Percentiles rank a stretch among this genome's conserved stretches.
Evolutionary conservation across 441 rosid species (phyloP).

Genomic region (Adansonia madagascariensis): DNA sequence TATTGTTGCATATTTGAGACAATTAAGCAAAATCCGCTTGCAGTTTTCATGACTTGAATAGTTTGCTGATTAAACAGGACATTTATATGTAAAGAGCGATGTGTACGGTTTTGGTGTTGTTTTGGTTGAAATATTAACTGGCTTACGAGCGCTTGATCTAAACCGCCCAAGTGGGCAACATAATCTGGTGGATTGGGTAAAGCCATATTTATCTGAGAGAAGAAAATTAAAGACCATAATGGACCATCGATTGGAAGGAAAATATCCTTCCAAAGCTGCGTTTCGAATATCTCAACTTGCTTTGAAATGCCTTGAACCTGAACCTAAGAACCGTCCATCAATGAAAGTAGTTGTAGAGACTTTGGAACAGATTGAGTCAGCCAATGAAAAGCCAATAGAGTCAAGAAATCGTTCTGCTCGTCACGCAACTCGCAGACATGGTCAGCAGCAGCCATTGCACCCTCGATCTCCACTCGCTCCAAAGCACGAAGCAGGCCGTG

Average conservation of each 20-base stretch:
- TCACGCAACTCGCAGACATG: slow-evolving; percentile 34
- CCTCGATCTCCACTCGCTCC: slow-evolving; percentile 59
- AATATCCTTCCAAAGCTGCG: slow-evolving; percentile 64
- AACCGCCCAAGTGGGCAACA: slow-evolving; percentile 61
- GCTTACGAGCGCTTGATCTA: slow-evolving; percentile 64
- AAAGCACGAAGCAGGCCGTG: slow-evolving; percentile 38
- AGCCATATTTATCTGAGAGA: slow-evolving; percentile 56
- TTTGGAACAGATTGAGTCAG: slow-evolving; percentile 56
- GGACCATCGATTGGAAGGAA: slow-evolving; percentile 72
- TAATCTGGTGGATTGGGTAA: slow-evolving; percentile 69
- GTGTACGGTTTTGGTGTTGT: slow-evolving; percentile 87
- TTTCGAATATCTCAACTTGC: slow-evolving; percentile 67
- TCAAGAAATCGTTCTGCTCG: slow-evolving; percentile 45
- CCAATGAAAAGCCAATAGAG: slow-evolving; percentile 48
- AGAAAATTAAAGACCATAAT: slow-evolving; percentile 63
- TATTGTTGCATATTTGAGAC: background rate
- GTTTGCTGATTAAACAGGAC: slow-evolving; percentile 53
- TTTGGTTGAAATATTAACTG: slow-evolving; percentile 73
- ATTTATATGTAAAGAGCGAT: slow-evolving; percentile 83
- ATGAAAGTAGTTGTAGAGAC: slow-evolving; percentile 74
- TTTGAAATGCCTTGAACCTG: slow-evolving; percentile 57
- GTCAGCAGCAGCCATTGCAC: slow-evolving; percentile 44
- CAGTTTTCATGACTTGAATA: slow-evolving; percentile 12
- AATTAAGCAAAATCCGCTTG: background rate
- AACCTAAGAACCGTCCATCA: slow-evolving; percentile 71